A percentile compares a stretch with the other conserved stretches of the same genome.
These are phyloP conservation scores for Colletotrichum chrysophilum DNA, from an alignment of 2,329 filamentous ascomycete species.

Conservation along the genomic window DNA sequence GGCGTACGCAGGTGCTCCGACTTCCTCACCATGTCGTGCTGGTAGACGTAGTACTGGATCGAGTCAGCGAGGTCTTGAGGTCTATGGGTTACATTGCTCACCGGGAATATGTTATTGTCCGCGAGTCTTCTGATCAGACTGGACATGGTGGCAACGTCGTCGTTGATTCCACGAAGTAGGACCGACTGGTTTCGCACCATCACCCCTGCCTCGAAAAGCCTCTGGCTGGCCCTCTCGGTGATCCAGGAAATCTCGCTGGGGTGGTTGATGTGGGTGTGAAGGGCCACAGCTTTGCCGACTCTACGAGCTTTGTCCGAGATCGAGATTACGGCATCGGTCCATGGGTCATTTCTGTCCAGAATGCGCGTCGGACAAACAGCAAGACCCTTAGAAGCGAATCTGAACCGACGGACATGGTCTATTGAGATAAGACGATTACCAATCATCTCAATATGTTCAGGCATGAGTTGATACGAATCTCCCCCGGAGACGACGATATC, in stretches of 20 bases:
- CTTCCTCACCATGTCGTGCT: slow-evolving; percentile 66
- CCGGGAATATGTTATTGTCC: slow-evolving; percentile 62
- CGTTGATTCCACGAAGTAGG: slow-evolving; percentile 64
- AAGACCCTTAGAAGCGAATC: slow-evolving; percentile 67
- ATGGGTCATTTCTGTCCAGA: slow-evolving; percentile 55
- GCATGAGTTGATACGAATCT: slow-evolving; percentile 62
- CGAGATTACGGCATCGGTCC: slow-evolving; percentile 56
- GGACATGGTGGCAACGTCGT: slow-evolving; percentile 57
- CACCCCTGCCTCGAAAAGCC: slow-evolving; percentile 55
- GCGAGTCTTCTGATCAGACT: slow-evolving; percentile 57
- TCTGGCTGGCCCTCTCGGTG: slow-evolving; percentile 53
- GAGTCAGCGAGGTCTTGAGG: neutral
- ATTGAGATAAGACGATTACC: slow-evolving; percentile 61
- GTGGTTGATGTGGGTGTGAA: slow-evolving; percentile 72
- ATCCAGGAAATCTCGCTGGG: slow-evolving; percentile 67
- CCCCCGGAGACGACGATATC: slow-evolving; percentile 70
- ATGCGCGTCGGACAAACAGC: slow-evolving; percentile 63
- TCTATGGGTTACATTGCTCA: slow-evolving; percentile 27
- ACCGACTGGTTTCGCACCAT: slow-evolving; percentile 64
- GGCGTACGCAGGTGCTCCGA: slow-evolving; percentile 69
- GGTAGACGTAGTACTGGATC: slow-evolving; percentile 67
- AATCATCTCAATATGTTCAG: slow-evolving; percentile 56
- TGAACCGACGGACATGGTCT: slow-evolving; percentile 62
- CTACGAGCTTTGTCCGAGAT: slow-evolving; percentile 54
- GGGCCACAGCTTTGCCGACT: slow-evolving; percentile 63